Evolutionary conservation across 441 rosid genomes (phyloP), one percentile per base, ranked within the genome.

Genomic region (Pelargonium cotyledonis): DNA sequence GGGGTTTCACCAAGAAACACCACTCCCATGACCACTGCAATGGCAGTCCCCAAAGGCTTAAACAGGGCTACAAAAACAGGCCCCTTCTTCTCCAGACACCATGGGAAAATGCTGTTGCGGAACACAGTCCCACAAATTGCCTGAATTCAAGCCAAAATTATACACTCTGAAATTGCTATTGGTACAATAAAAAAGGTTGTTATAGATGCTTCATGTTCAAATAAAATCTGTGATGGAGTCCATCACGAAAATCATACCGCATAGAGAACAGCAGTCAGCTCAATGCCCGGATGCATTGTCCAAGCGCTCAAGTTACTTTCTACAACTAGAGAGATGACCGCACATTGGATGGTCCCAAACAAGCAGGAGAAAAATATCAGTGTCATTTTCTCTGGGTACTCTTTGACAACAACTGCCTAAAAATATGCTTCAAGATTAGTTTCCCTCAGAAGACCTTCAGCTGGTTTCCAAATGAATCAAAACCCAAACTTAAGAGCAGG

Each of bases 391-490:
- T 81, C 82, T 18, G 86, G 86, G 65, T 80, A 78, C 38, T 72
- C 72, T 74, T 65, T 82, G 47, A 86, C 72, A 2, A 76, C 78
- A n/a, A 80, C 81, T 12, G 80, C 77, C 90, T 86, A 77, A 15
- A 75, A 18, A 35, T n/a, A 5, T 8, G 41, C 31, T n/a, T 38
- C 21, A 47, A 23, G 21, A 0, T 51, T 51, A 15, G 49, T 16
- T 41, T 53, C 35, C 49, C 23, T 29, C 14, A 68, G 26, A 53
- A 49, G 44, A 51, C 40, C 40, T 35, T 5, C 40, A 35, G 40
- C 40, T 6, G 6, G 40, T 35, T 35, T 35, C 6, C 40, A 35
- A 53, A 15, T 53, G 15, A 16, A 51, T 7, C 19, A 51, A 51
- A 51, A 51, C 16, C 57, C n/a, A 6, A 14, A 51, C 16, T 51